Percentiles rank a stretch among this genome's conserved stretches.
Conservation (phyloP, 805 yeast species). For the Ascoidea tarda region DNA sequence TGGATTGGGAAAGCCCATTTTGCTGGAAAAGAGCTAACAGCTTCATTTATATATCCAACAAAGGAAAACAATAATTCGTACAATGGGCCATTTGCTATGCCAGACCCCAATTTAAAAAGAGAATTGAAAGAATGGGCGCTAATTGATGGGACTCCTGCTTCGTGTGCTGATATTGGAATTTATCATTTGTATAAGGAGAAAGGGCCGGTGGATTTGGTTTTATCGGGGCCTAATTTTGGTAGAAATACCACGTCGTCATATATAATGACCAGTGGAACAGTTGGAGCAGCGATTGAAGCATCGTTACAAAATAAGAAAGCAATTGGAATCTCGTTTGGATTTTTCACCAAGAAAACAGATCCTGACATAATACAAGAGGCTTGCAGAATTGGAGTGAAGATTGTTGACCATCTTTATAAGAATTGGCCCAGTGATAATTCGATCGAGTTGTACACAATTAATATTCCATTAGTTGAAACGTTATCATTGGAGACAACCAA, state of each 20-base stretch:
- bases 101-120: constrained; percentile 18
- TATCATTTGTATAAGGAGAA: constrained; percentile 46
- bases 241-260: constrained; percentile 83
- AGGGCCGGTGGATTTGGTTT: constrained; percentile 66
- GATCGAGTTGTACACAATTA: constrained; percentile 62
- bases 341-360: constrained; percentile 36
- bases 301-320: constrained; percentile 55
- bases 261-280: constrained; percentile 84
- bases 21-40: constrained; percentile 53
- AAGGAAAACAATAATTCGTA: constrained; percentile 31
- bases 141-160: constrained; percentile 91
- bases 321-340: constrained; percentile 82
- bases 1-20: constrained; percentile 98
- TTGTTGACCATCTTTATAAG: constrained; percentile 42
- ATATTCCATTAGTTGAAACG: constrained; percentile 57
- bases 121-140: constrained; percentile 63
- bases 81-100: constrained; percentile 55
- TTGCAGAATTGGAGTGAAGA: constrained; percentile 46
- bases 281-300: constrained; percentile 96
- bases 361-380: constrained; percentile 44
- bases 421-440: constrained; percentile 33
- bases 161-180: constrained; percentile 83
- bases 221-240: constrained; percentile 95
- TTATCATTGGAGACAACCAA: constrained; percentile 43
- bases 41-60: constrained; percentile 52